These are phyloP conservation scores for Pseudogymnoascus sp. DNA, from an alignment of 2,329 filamentous ascomycete genomes.

Conservation along the genomic window DNA sequence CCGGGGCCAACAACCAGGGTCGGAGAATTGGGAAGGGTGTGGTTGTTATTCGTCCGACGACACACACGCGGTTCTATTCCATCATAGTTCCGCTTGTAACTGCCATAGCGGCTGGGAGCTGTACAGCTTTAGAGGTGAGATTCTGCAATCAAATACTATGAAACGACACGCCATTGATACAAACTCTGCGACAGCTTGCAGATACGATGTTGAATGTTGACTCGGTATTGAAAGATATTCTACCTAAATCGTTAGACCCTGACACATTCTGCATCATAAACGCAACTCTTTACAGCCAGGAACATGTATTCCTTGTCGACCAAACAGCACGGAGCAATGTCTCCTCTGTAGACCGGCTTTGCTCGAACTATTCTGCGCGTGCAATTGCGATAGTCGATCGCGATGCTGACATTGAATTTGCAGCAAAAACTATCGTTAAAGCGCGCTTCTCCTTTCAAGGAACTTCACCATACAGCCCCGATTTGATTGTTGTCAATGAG, in stretches of 20 bases:
- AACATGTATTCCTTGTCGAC: slow-evolving; percentile 17
- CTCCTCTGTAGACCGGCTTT: slow-evolving; percentile 25
- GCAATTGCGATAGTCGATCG: slow-evolving; percentile 54
- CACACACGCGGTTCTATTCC: slow-evolving; percentile 43
- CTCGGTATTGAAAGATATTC: slow-evolving; percentile 32
- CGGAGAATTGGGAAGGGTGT: slow-evolving; percentile 33
- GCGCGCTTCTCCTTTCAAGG: slow-evolving; percentile 52
- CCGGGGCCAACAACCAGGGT: slow-evolving; percentile 32
- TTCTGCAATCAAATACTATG: neutral
- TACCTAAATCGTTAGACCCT: slow-evolving; percentile 36
- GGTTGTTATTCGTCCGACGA: slow-evolving; percentile 41
- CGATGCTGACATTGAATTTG: slow-evolving; percentile 45
- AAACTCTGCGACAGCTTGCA: slow-evolving; percentile 11
- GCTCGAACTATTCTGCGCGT: slow-evolving; percentile 33
- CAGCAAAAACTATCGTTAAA: slow-evolving; percentile 45
- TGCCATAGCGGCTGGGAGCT: slow-evolving; percentile 45
- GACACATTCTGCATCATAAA: slow-evolving; percentile 42
- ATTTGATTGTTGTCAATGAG: slow-evolving; percentile 58
- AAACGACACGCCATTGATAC: neutral
- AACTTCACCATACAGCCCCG: slow-evolving; percentile 52
- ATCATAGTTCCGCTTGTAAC: slow-evolving; percentile 37
- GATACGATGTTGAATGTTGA: slow-evolving; percentile 31
- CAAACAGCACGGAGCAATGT: slow-evolving; percentile 7
- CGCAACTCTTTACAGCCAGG: slow-evolving; percentile 21
- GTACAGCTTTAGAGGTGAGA: slow-evolving; percentile 41